A percentile compares a stretch with the other conserved stretches of the same genome.
phyloP scores from a whole-genome alignment of 768 basidiomycete species.

The Termitomyces sp. region DNA sequence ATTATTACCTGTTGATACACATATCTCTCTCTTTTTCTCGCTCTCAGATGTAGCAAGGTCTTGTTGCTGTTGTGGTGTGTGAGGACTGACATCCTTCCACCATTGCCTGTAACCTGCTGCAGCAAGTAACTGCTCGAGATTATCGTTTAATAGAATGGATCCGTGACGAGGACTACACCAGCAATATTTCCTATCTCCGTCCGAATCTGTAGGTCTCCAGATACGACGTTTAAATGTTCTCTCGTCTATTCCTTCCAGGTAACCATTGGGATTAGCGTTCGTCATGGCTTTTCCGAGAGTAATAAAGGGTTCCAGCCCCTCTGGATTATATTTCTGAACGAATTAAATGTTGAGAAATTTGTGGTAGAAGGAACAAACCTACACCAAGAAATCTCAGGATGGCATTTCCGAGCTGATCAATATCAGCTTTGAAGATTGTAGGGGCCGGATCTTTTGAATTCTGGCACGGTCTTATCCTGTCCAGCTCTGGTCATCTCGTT shows the following conservation, averaged over 20 bases:
- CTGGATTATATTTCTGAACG: background rate
- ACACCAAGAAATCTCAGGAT: background rate
- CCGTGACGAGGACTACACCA: background rate
- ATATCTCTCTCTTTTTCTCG: too few relatives aligned
- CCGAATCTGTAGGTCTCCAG: background rate
- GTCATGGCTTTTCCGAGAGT: background rate
- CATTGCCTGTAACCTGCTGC: too few relatives aligned
- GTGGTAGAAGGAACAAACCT: background rate
- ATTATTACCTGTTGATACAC: too few relatives aligned
- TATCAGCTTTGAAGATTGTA: conserved; percentile 5
- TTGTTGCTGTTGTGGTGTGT: too few relatives aligned
- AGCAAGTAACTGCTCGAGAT: too few relatives aligned
- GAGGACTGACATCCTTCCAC: too few relatives aligned
- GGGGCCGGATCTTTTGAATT: background rate
- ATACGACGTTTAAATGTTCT: background rate
- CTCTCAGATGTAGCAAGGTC: too few relatives aligned
- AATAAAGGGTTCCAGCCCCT: background rate
- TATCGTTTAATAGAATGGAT: too few relatives aligned
- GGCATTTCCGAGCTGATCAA: background rate
- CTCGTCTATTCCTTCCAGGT: background rate
- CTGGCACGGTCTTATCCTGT: conserved; percentile 1
- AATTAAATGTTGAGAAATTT: background rate
- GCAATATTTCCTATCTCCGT: background rate
- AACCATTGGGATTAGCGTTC: background rate
- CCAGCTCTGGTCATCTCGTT: background rate